phyloP scores from a whole-genome alignment of 2,329 filamentous ascomycete genomes.

The Laburnicola sp. region DNA sequence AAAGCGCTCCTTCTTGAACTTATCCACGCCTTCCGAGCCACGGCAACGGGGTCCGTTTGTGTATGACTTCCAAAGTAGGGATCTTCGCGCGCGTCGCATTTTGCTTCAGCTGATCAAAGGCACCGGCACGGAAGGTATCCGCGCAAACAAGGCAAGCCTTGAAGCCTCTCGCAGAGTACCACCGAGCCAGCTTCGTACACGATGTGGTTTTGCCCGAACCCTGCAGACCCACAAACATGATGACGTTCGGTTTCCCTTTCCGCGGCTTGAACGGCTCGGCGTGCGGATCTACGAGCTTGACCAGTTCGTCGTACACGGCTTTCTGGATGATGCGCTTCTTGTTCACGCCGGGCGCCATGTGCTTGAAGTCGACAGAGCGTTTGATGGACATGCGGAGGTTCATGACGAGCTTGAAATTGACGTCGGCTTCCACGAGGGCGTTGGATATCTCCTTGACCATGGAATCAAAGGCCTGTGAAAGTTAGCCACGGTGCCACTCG shows the following conservation, averaged over 20 bases:
- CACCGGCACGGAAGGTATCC: slow-evolving; percentile 97
- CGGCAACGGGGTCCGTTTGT: slow-evolving; percentile 91
- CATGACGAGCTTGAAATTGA: slow-evolving; percentile 92
- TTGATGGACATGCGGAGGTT: slow-evolving; percentile 93
- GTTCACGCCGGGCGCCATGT: slow-evolving; percentile 86
- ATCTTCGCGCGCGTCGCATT: slow-evolving; percentile 99
- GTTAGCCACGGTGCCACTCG: slow-evolving; percentile 31
- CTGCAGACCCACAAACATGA: slow-evolving; percentile 99
- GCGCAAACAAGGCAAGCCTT: slow-evolving; percentile 93
- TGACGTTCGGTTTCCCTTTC: slow-evolving; percentile 93
- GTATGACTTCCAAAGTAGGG: slow-evolving; percentile 95
- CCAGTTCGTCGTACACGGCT: slow-evolving; percentile 94
- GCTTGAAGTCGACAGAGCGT: slow-evolving; percentile 88
- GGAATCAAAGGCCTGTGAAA: slow-evolving; percentile 78
- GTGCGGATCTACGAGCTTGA: slow-evolving; percentile 93
- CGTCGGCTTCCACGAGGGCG: slow-evolving; percentile 93
- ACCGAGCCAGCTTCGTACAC: slow-evolving; percentile 92
- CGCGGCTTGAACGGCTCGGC: slow-evolving; percentile 94
- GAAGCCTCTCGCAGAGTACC: slow-evolving; percentile 93
- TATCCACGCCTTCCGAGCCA: slow-evolving; percentile 94
- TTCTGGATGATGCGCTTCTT: slow-evolving; percentile 99
- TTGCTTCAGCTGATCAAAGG: slow-evolving; percentile 97
- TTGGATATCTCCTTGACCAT: slow-evolving; percentile 99
- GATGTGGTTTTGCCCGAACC: slow-evolving; percentile 98
- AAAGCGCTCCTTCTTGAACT: slow-evolving; percentile 98